Percentiles rank a stretch among this genome's conserved stretches.
These are phyloP conservation scores for Penicillium longicatenatum DNA, from an alignment of 495 filamentous ascomycete species.

Conservation along the genomic window DNA sequence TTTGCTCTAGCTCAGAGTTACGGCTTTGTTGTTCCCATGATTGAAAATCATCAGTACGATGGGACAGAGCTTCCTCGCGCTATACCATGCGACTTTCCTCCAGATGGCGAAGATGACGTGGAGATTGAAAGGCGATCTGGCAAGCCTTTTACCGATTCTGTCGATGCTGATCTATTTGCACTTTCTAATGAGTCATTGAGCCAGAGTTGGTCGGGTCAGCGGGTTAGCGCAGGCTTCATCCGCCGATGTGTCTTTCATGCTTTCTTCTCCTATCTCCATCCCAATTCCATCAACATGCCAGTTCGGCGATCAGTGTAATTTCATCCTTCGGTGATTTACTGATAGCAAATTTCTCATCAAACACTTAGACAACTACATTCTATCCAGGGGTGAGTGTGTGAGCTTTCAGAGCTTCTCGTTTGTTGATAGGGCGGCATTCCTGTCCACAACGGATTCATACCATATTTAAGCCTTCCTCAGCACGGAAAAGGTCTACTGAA, in stretches of 20 bases:
- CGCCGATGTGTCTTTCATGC: slow-evolving; percentile 9
- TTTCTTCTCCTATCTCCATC: slow-evolving; percentile 7
- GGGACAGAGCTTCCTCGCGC: background rate
- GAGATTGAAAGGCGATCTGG: slow-evolving; percentile 10
- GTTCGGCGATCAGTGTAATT: background rate
- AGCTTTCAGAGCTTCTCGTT: no score
- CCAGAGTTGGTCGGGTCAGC: background rate
- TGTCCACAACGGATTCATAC: no score
- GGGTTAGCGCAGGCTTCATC: slow-evolving; percentile 9
- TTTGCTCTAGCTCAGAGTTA: background rate
- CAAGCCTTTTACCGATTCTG: slow-evolving; percentile 13
- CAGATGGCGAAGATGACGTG: background rate
- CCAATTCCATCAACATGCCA: background rate
- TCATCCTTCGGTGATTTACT: no score
- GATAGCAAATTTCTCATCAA: no score
- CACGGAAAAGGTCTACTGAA: no score
- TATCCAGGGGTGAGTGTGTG: no score
- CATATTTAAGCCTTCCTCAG: no score
- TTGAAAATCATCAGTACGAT: background rate
- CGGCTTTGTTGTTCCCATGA: background rate
- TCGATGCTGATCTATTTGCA: slow-evolving; percentile 11
- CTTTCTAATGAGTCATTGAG: slow-evolving; percentile 5
- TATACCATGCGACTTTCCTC: slow-evolving; percentile 6
- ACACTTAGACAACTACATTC: no score
- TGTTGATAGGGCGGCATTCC: no score